A percentile compares a stretch with the other conserved stretches of the same genome.
Evolutionary conservation across 441 rosid species (phyloP).

Genomic region (Aleurites moluccanus): DNA sequence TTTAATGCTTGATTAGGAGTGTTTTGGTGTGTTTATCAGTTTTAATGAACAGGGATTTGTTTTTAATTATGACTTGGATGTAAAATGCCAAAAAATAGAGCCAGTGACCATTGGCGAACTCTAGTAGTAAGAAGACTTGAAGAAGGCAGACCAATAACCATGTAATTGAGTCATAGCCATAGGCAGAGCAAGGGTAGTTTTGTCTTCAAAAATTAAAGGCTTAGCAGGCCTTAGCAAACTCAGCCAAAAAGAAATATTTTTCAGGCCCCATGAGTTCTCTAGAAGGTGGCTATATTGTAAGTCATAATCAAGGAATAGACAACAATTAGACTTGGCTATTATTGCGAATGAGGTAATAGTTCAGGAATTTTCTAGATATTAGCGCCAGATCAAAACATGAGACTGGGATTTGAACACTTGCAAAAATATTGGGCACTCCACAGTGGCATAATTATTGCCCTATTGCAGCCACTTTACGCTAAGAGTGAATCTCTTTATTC

Average conservation of each 20-base stretch:
- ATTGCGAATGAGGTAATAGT: background rate
- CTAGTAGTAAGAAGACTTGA: too few relatives aligned
- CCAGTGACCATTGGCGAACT: too few relatives aligned
- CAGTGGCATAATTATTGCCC: background rate
- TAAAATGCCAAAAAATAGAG: too few relatives aligned
- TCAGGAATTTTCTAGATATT: background rate
- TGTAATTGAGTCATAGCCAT: too few relatives aligned
- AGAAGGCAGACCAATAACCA: too few relatives aligned
- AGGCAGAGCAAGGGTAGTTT: too few relatives aligned
- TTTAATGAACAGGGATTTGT: background rate
- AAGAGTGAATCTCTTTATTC: background rate
- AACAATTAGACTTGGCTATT: too few relatives aligned
- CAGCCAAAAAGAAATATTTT: background rate
- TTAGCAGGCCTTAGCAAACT: background rate
- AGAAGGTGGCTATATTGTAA: too few relatives aligned
- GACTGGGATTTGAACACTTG: background rate
- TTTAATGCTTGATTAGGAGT: constrained; percentile 3
- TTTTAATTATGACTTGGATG: too few relatives aligned
- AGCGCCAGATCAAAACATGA: background rate
- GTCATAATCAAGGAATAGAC: too few relatives aligned
- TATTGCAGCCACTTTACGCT: background rate
- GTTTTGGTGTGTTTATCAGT: background rate
- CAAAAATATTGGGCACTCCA: background rate
- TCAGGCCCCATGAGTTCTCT: too few relatives aligned
- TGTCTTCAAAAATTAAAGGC: too few relatives aligned